Evolutionary conservation across 1,284 basidiomycete genomes (phyloP).

Genomic region (Phlebopus sp.): DNA sequence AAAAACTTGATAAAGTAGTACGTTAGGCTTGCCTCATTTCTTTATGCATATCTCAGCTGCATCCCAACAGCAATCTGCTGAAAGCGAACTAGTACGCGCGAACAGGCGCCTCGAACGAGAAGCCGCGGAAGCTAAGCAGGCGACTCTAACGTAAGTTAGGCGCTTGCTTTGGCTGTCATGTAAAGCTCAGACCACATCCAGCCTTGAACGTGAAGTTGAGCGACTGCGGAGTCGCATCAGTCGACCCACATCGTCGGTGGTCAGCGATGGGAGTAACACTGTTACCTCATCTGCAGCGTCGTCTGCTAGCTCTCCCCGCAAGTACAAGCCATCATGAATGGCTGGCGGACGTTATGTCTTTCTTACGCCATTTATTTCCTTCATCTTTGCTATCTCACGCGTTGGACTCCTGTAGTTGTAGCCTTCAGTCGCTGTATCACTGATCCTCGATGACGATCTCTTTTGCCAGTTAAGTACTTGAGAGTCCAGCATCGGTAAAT

Average conservation of each 20-base stretch:
- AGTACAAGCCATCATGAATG: constrained; percentile 17
- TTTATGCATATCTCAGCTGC: constrained; percentile 6
- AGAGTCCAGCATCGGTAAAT: constrained; percentile 10
- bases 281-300: constrained; percentile 19
- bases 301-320: constrained; percentile 34
- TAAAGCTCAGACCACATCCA: constrained; percentile 25
- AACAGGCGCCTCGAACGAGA: constrained; percentile 77
- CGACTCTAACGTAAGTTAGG: constrained; percentile 56
- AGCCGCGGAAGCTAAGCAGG: constrained; percentile 69
- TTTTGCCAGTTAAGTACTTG: background rate
- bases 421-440: constrained; percentile 17
- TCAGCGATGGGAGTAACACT: constrained; percentile 23
- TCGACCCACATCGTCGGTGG: constrained; percentile 38
- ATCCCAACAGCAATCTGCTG: constrained; percentile 61
- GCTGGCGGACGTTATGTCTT: too few relatives aligned
- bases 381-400: constrained; percentile 1
- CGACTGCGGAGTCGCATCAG: constrained; percentile 63
- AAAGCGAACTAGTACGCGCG: constrained; percentile 61
- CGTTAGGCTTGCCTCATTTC: constrained; percentile 17
- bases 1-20: constrained; percentile 60
- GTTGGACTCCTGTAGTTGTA: constrained; percentile 8
- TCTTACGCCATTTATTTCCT: background rate
- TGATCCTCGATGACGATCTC: too few relatives aligned
- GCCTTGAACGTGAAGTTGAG: constrained; percentile 69
- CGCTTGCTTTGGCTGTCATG: constrained; percentile 1